Conservation (phyloP, 2,329 filamentous ascomycete species). For the Aspergillus sp. region DNA sequence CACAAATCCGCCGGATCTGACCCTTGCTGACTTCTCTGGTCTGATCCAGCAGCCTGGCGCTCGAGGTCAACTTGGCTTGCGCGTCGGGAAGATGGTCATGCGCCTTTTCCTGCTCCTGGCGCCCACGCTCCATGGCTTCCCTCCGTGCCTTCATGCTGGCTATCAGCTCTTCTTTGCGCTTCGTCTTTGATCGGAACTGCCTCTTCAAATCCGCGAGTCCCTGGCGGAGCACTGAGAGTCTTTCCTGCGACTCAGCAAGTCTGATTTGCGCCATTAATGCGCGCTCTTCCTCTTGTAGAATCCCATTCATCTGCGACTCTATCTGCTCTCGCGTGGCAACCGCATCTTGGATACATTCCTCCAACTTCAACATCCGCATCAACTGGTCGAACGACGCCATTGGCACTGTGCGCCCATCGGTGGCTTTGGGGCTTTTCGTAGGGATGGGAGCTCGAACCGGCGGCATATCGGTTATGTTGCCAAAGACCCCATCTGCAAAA, state of each 20-base stretch:
- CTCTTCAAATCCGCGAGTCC: slow-evolving; percentile 56
- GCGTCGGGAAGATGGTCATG: slow-evolving; percentile 55
- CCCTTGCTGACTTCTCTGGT: slow-evolving; percentile 59
- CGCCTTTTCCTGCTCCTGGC: slow-evolving; percentile 49
- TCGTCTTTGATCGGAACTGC: slow-evolving; percentile 52
- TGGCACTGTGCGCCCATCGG: slow-evolving; percentile 43
- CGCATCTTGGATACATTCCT: slow-evolving; percentile 85
- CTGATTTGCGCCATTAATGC: slow-evolving; percentile 22
- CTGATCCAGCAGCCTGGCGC: slow-evolving; percentile 45
- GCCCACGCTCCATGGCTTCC: slow-evolving; percentile 58
- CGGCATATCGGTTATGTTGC: slow-evolving; percentile 59
- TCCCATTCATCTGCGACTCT: slow-evolving; percentile 63
- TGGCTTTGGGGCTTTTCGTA: slow-evolving; percentile 22
- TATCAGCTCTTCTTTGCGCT: slow-evolving; percentile 57
- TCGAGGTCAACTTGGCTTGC: slow-evolving; percentile 48
- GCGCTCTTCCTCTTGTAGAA: slow-evolving; percentile 30
- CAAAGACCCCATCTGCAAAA: slow-evolving; percentile 78
- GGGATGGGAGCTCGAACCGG: slow-evolving; percentile 24
- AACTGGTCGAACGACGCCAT: slow-evolving; percentile 80
- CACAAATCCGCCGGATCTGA: slow-evolving; percentile 80
- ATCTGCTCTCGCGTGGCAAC: slow-evolving; percentile 65
- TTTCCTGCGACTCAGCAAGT: slow-evolving; percentile 32
- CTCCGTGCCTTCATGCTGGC: slow-evolving; percentile 57
- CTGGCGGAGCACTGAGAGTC: slow-evolving; percentile 33
- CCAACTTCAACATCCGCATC: slow-evolving; percentile 78